Evolutionary conservation across 2,329 filamentous ascomycete genomes (phyloP), one percentile per base, ranked within the genome.

Genomic region (Colletotrichum spinosum): DNA sequence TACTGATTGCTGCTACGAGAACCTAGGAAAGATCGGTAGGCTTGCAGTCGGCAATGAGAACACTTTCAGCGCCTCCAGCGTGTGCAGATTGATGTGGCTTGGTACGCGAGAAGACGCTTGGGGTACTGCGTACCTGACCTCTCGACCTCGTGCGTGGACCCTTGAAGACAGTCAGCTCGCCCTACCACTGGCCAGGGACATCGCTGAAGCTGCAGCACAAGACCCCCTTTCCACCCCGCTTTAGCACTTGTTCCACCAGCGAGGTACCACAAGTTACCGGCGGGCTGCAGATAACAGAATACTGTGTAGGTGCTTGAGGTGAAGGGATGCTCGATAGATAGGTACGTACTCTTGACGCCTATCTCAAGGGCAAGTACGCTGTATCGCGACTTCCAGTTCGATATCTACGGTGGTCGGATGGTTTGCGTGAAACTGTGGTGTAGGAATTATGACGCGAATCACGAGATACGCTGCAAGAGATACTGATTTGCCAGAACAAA

Each of bases 61-160:
- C 35, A 15, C 17, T 6, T 35, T 50, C 44, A 57, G 54, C 42
- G 35, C 55, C 44, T 44, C 42, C 54, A 39, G 15, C 45, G 45
- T 49, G 55, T 15, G 35, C 11, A 13, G 55, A 34, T 50, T 53
- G 57, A 33, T 49, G 44, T 44, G 51, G 56, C 48, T 42, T 60
- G 42, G 57, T 61, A 61, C 34, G 46, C 13, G 46, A 15, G 56
- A 52, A 49, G 49, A 15, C 13, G 17, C 17, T 15, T 52, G 49
- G 48, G 41, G 52, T 62, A 62, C 58, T 35, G 39, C 58, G 48
- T 56, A 49, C 42, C 62, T 62, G 46, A 35, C 63, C 58, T 54
- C 35, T 60, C 8, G 34, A 35, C 59, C 52, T 58, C 60, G 46
- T 62, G 53, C 63, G 48, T 63, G 63, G 63, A 66, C 63, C 63